Conservation (phyloP, 345 rosid species). For the Citrus mangshanensis region DNA sequence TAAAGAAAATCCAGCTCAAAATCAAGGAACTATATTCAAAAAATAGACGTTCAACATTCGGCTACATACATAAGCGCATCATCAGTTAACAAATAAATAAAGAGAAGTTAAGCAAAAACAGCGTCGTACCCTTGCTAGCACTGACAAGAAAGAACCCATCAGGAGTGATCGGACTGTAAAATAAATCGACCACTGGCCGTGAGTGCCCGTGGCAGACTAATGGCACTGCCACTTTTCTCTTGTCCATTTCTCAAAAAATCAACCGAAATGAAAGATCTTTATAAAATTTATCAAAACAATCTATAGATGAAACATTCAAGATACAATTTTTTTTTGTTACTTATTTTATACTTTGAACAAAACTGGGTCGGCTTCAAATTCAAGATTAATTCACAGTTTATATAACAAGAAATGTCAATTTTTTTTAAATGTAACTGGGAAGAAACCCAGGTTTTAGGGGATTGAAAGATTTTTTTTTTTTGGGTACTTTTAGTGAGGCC, state of each 20-base stretch:
- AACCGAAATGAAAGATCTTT: background rate
- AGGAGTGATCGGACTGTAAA: conserved; percentile 57
- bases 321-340: background rate
- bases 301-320: background rate
- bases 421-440: background rate
- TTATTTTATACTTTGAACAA: background rate
- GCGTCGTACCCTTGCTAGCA: conserved; percentile 54
- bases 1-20: background rate
- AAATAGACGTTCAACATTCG: background rate
- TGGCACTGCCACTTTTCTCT: conserved; percentile 55
- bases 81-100: background rate
- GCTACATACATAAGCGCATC: background rate
- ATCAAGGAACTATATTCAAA: background rate
- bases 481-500: background rate
- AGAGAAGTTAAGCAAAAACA: background rate
- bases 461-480: background rate
- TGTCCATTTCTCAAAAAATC: conserved; percentile 39
- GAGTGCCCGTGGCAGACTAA: conserved; percentile 68
- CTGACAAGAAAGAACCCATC: conserved; percentile 68
- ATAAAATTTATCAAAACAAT: background rate
- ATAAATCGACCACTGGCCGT: conserved; percentile 64
- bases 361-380: conserved; percentile 1
- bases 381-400: background rate
- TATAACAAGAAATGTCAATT: too few species aligned
- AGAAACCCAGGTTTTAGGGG: conserved; percentile 6